Evolutionary conservation across 2,329 filamentous ascomycete genomes (phyloP).

Genomic region (Xylariales sp.): DNA sequence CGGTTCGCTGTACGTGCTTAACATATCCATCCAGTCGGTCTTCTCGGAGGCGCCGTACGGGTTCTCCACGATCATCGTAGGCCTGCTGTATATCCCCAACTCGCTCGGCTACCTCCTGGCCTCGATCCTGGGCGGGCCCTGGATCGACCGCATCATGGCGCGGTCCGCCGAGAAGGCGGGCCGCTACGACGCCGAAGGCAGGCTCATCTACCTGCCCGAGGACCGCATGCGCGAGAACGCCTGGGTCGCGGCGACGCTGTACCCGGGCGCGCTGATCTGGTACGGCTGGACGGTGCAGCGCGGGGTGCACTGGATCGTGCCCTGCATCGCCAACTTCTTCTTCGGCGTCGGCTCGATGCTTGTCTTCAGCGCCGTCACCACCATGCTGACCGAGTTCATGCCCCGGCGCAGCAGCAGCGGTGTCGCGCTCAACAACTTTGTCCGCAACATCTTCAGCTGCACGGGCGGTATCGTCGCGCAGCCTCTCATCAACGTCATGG

Average conservation of each 20-base stretch:
- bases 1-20: conserved; percentile 70
- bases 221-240: conserved; percentile 81
- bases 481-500: conserved; percentile 66
- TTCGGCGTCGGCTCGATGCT: conserved; percentile 79
- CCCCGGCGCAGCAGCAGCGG: conserved; percentile 65
- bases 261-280: conserved; percentile 65
- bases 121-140: conserved; percentile 66
- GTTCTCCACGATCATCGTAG: conserved; percentile 65
- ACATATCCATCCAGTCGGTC: conserved; percentile 69
- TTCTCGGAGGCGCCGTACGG: conserved; percentile 65
- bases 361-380: conserved; percentile 68
- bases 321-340: conserved; percentile 63
- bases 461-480: conserved; percentile 65
- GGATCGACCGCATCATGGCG: conserved; percentile 79
- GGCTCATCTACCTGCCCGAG: conserved; percentile 66
- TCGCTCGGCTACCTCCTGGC: conserved; percentile 69
- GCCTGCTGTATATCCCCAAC: conserved; percentile 72
- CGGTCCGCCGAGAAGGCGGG: conserved; percentile 68
- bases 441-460: conserved; percentile 73
- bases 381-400: conserved; percentile 84
- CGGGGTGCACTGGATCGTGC: conserved; percentile 61
- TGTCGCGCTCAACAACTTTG: conserved; percentile 78
- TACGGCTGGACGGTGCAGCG: conserved; percentile 72
- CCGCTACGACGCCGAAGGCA: conserved; percentile 63
- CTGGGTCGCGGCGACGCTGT: conserved; percentile 68